Base-by-base conservation (phyloP, 208 protist species). In the Histomonas meleagridis region DNA sequence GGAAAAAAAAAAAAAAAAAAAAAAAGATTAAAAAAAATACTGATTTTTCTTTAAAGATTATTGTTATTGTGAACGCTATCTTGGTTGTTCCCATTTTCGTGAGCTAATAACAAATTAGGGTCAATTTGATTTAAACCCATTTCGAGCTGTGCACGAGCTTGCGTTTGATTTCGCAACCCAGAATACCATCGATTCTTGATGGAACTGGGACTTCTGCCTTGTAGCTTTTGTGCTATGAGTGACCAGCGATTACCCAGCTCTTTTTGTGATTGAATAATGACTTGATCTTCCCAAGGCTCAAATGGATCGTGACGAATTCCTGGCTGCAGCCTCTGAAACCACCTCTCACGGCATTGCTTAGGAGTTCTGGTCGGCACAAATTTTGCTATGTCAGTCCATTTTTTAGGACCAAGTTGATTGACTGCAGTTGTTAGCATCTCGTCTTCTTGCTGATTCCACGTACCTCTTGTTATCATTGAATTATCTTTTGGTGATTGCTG, bases 141-240 rank as follows among this genome's bases (percentile, higher is more conserved):
- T n/a, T n/a, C n/a, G n/a, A n/a, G n/a, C n/a, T n/a, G n/a, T n/a
- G n/a, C n/a, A n/a, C n/a, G n/a, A n/a, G n/a, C n/a, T n/a, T n/a
- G n/a, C n/a, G n/a, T n/a, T n/a, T 60, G 53, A 60, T 60, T 51
- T 79, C 55, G 51, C 26, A 86, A 40, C 26, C 40, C 40, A 32
- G 40, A 86, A 35, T 86, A 86, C 76, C 76, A 86, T 38, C 76
- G 0, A 55, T 86, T 86, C 28, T 86, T 86, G 28, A 86, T 86
- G 0, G 76, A 43, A 35, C 35, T 86, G 9, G 76, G 26, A 55
- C 76, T 86, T 55, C 76, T 86, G 10, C 46, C 46, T 51, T 40
- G 76, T 55, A 86, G 38, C 16, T 86, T 16, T 18, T 43, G 76
- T 10, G 40, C 46, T 38, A 86, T 86, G 4, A 86, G 7, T n/a